Evolutionary conservation across 805 yeast genomes (phyloP).

Genomic region (Metschnikowia lochheadii): DNA sequence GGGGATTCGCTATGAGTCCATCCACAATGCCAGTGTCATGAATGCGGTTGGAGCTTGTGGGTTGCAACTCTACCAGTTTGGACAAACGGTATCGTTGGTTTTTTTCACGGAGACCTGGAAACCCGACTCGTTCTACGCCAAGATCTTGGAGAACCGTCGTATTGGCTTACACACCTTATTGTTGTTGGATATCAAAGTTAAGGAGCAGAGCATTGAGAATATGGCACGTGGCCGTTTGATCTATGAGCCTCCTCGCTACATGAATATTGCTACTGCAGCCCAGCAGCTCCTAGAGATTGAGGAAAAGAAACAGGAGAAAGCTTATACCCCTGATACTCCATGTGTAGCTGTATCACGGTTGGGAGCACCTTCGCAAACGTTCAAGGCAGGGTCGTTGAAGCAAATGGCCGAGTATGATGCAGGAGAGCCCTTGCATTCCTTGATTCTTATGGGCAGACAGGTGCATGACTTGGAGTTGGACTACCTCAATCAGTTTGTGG

Average conservation of each 20-base stretch:
- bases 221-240: conserved; percentile 88
- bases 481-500: conserved; percentile 72
- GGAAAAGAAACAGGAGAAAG: conserved; percentile 66
- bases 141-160: conserved; percentile 81
- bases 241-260: conserved; percentile 95
- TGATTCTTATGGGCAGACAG: conserved; percentile 86
- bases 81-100: conserved; percentile 95
- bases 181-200: conserved; percentile 88
- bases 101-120: conserved; percentile 95
- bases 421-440: conserved; percentile 92
- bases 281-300: conserved; percentile 85
- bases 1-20: conserved; percentile 69
- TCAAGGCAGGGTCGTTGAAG: conserved; percentile 79
- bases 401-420: conserved; percentile 80
- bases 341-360: conserved; percentile 90
- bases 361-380: conserved; percentile 79
- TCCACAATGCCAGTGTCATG: conserved; percentile 97
- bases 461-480: conserved; percentile 92
- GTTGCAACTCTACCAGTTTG: conserved; percentile 87
- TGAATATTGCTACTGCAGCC: conserved; percentile 89
- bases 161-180: conserved; percentile 90
- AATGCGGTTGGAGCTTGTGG: conserved; percentile 99
- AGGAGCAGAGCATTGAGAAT: conserved; percentile 92
- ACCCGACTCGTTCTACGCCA: conserved; percentile 92
- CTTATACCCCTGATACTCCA: conserved; percentile 84